Base-by-base conservation (phyloP, 2,329 filamentous ascomycete genomes). In the Cercospora berteroae region DNA sequence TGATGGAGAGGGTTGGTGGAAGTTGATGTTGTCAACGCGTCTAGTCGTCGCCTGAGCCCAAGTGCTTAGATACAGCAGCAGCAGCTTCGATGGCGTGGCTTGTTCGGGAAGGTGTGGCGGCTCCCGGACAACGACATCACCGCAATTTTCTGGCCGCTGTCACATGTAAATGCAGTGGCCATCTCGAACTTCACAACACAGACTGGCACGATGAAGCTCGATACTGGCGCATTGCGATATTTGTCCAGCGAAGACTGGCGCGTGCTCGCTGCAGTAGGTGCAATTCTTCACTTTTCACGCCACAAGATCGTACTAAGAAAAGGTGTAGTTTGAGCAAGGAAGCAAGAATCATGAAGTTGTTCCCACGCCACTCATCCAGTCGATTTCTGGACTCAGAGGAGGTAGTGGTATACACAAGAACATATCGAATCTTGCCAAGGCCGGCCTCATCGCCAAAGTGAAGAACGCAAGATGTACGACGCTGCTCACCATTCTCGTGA, bases 321-420 rank as follows among this genome's bases (percentile, higher is more conserved):
- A 31, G 59, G 64, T 60, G 68, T 79, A 97, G 93, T 92, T 96
- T 75, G 95, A 99, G 80, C 89, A 90, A 81, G 94, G 94, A 76
- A 96, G 91, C 81, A 94, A 92, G 79, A 98, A 98, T 81, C 95
- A 99, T 83, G 95, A 99, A 82, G 86, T 99, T 66, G 94, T 99
- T 2, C 95, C 95, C 7, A 98, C 94, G 13, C 83, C 92, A 4
- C 80, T 98, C 71, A 98, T 99, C 72, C 89, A 90, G 67, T 91
- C 92, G 76, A 86, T 97, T 27, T 89, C 94, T 6, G 90, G 91
- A 48, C 87, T 97, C 42, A 89, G 92, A 65, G 91, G 91, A 66
- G 79, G 80, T 16, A 87, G 87, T 71, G 91, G 92, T 68, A 93
- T 96, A 20, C 91, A 95, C 80, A 91, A 86, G 75, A 90, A 89